Base-by-base conservation (phyloP, 148 eudicot species). In the Amaranthus cruentus region DNA sequence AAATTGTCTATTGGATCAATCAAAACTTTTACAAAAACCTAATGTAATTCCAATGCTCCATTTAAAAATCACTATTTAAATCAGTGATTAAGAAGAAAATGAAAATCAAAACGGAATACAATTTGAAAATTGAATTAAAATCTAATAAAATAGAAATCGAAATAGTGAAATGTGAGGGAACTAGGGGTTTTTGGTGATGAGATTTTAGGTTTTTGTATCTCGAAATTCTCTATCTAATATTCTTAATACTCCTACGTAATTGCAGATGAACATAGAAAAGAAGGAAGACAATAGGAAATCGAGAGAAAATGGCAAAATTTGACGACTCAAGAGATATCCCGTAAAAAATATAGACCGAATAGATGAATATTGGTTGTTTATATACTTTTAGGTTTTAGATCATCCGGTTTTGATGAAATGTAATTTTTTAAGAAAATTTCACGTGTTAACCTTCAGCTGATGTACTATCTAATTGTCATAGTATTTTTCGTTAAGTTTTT, bases 151-250 rank as follows among this genome's bases (percentile, higher is more conserved):
- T 73, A 81, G 8, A 73, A 57, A 65, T 64, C 12, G 62, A 49
- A 50, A 8, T 55, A 65, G 81, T 60, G 53, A 53, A 49, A 78
- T 28, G 38, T 28, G 38, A 28, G 38, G 38, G 38, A 28, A 28
- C 38, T 28, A 28, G 38, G 84, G 90, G 88, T 89, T 89, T 85
- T 83, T 82, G 81, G 73, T 75, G 87, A 83, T 83, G 83, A 83
- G 89, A 84, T 87, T 87, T 77, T 77, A 84, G 91, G 83, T 66
- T 28, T 28, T 28, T 28, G 38, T 28, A 28, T 28, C 38, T 1
- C 38, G 38, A 28, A 28, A 28, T 28, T 9, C 52, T 79, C 46
- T 78, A 69, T 74, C 59, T 75, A 66, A 8, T 15, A 65, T 12
- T 18, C 3, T 59, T 6, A 0, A 75, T 68, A 28, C 38, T 28